Evolutionary conservation across 176 grass and related monocot genomes (phyloP).

Genomic region (Aegilops sharonensis): DNA sequence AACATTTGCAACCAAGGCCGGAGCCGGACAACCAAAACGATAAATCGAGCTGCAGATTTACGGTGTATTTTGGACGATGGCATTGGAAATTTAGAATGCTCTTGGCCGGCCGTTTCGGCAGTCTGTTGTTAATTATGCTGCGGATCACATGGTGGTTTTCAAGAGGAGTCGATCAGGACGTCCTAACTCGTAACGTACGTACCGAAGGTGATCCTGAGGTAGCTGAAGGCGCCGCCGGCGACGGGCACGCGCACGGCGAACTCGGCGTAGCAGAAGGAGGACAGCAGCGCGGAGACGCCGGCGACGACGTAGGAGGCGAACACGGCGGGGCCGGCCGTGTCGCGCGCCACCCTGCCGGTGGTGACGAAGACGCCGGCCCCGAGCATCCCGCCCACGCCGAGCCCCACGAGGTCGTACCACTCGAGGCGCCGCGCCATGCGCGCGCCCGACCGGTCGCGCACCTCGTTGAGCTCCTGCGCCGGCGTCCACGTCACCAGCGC

Average conservation of each 20-base stretch:
- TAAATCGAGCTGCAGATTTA: neutral
- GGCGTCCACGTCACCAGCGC: conserved; percentile 75
- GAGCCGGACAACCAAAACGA: neutral
- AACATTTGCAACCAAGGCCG: neutral
- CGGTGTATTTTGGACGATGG: neutral
- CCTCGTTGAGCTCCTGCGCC: conserved; percentile 80
- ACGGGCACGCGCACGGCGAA: conserved; percentile 91
- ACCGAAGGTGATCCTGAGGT: conserved; percentile 87
- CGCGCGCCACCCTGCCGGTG: conserved; percentile 48
- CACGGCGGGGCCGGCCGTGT: conserved; percentile 46
- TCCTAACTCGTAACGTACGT: neutral
- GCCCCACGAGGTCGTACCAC: conserved; percentile 84
- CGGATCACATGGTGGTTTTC: neutral
- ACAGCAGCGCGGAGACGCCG: conserved; percentile 75
- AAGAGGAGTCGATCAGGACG: neutral
- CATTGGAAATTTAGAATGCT: neutral
- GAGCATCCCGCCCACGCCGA: conserved; percentile 63
- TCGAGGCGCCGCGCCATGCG: conserved; percentile 71
- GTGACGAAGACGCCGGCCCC: conserved; percentile 59
- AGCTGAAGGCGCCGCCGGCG: conserved; percentile 78
- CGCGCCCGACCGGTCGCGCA: conserved; percentile 68
- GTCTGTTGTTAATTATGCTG: neutral
- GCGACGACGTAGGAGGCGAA: conserved; percentile 73
- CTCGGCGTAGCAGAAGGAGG: conserved; percentile 90
- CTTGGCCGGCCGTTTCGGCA: neutral